Evolutionary conservation across 2,329 filamentous ascomycete species (phyloP), one percentile per base, ranked within the genome.

Genomic region (Colletotrichum lentis): DNA sequence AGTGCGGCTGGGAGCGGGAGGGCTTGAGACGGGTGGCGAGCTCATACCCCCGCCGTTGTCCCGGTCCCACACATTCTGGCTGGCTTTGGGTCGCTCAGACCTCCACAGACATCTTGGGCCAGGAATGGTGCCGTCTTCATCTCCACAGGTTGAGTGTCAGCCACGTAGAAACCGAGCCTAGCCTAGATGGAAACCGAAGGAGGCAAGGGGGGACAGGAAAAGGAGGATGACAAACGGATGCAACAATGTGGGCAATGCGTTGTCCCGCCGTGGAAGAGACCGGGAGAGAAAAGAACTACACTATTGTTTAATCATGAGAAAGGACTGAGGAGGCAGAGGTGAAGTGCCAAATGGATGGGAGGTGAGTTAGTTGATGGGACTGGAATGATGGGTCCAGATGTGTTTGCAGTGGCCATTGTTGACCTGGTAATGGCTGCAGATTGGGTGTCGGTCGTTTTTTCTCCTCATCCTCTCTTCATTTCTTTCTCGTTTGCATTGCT

Each of bases 51-150:
- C 31, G 47, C 41, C 53, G 60, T 67, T 67, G 64, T 59, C 64
- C 64, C 54, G 57, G 53, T 64, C 54, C 64, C 53, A 20, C 47
- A 55, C 62, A 68, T 61, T 60, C 43, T 55, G 43, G 43, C 43
- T 55, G 49, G 18, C 39, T 24, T 20, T 37, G 16, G 39, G 44
- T 56, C 41, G 62, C 66, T 66, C 55, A 62, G 62, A 69, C 55
- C 56, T 56, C 44, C 62, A 65, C 66, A 50, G 66, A 69, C 56
- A n/a, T 65, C 6, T 44, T 58, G 41, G 59, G 61, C 14, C 20
- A 20, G 49, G 27, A 37, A 49, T 44, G 43, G 41, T 50, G 27
- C 41, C 41, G 24, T 60, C 35, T 14, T 50, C 18, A 50, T 47
- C 6, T 41, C 47, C 64, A 44, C 54, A 50, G 43, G 58, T 20